Base-by-base conservation (phyloP, 495 filamentous ascomycete species). In the Tuber umbilicatum region DNA sequence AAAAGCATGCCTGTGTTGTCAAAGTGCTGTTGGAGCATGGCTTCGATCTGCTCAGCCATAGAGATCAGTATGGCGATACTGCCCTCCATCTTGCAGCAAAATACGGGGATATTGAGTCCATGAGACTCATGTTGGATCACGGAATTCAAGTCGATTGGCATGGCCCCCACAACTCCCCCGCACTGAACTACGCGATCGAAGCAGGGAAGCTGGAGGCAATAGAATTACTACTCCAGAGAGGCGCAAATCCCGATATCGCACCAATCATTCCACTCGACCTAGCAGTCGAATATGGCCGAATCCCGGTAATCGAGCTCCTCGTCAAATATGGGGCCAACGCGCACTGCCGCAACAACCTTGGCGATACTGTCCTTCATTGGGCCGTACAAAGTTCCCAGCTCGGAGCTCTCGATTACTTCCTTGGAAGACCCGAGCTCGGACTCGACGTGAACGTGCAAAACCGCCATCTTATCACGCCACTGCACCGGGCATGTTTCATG, bases 31-130 rank as follows among this genome's bases (percentile, higher is more conserved):
- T 55, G n/a, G 50, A 55, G n/a, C 50, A 55, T 17, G 50, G 50
- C 9, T 55, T 55, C 50, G 50, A 55, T 14, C 50, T 55, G 9
- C 50, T 55, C 7, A 14, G 50, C 7, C 50, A 55, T 14, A 55
- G 50, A 27, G 75, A 73, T 60, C 17, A 12, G 3, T 43, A 17
- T 17, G 72, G 69, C 3, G 19, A 12, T 47, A 73, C 72, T 9
- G 38, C 72, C 16, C 70, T 80, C 17, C 73, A 79, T 42, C 69
- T 16, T 21, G 76, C 74, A 7, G 77, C 69, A 1, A 37, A 14
- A n/a, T 73, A 55, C 50, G 70, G 72, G 10, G 42, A 69, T 23
- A 6, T 39, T 5, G 69, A 70, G 7, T 40, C 67, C 1, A 43
- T 80, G 2, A 41, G 35, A 38, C 42, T 80, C 19, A 31, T 76